These are phyloP conservation scores for Lepidium didymum DNA, from an alignment of 345 rosid genomes.

Conservation along the genomic window DNA sequence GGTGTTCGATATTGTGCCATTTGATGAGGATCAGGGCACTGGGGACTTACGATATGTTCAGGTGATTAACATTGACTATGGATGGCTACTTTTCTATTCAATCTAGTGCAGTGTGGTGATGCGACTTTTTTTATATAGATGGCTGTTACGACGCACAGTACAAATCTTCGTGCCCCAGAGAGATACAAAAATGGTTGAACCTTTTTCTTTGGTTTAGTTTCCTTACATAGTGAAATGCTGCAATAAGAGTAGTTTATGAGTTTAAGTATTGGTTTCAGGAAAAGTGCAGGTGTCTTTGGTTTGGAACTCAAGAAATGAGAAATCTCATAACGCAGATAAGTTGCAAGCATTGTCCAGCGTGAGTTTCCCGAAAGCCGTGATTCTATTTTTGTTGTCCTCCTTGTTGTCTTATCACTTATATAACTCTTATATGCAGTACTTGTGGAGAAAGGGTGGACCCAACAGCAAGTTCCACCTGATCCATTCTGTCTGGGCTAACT, in stretches of 20 bases:
- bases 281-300: slow-evolving; percentile 80
- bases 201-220: slow-evolving; percentile 3
- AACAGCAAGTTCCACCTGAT: slow-evolving; percentile 45
- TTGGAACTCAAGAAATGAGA: slow-evolving; percentile 94
- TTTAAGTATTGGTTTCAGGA: slow-evolving; percentile 39
- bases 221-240: not conserved
- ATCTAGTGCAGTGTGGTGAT: slow-evolving; percentile 16
- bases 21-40: slow-evolving; percentile 72
- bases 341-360: slow-evolving; percentile 71
- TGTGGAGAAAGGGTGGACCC: slow-evolving; percentile 85
- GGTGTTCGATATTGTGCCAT: slow-evolving; percentile 60
- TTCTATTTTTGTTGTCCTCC: not conserved
- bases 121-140: slow-evolving; percentile 46
- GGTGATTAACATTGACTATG: slow-evolving; percentile 37
- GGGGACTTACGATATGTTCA: slow-evolving; percentile 90
- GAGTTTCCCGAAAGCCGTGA: slow-evolving; percentile 22
- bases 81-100: not conserved
- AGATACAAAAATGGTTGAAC: slow-evolving; percentile 74
- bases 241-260: not conserved
- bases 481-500: slow-evolving; percentile 97
- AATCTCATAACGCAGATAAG: slow-evolving; percentile 51
- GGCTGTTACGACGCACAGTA: slow-evolving; percentile 85
- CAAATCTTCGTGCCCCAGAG: slow-evolving; percentile 64
- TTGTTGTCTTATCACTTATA: not conserved
- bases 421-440: slow-evolving; percentile 43